Percentiles rank a stretch among this genome's conserved stretches.
Evolutionary conservation across 352 stramenopile genomes (phyloP).

Genomic region (Pythium plurisporium): DNA sequence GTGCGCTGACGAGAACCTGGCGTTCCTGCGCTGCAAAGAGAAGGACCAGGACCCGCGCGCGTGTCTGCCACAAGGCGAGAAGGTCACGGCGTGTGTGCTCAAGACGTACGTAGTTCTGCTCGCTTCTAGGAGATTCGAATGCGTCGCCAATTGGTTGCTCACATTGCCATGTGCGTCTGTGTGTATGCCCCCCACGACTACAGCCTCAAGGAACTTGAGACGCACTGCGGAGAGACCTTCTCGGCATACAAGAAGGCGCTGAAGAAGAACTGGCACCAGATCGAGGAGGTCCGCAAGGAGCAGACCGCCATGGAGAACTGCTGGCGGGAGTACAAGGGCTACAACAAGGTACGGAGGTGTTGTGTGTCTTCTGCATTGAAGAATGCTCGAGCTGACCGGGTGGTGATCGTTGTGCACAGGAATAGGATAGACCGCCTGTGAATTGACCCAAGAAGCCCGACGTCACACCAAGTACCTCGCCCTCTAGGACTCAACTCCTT

Average conservation of each 20-base stretch:
- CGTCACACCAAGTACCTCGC: conserved; percentile 1
- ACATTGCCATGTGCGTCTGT: neutral
- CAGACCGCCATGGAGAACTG: conserved; percentile 81
- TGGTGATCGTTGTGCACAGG: conserved; percentile 6
- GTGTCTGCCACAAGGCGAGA: conserved; percentile 82
- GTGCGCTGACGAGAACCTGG: conserved; percentile 79
- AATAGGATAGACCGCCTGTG: conserved; percentile 25
- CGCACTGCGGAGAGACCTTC: conserved; percentile 82
- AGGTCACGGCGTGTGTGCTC: conserved; percentile 83
- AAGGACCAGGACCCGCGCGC: conserved; percentile 72
- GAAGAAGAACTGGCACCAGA: conserved; percentile 87
- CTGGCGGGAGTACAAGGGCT: conserved; percentile 78
- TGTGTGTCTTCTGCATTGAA: neutral
- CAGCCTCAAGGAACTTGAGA: conserved; percentile 76
- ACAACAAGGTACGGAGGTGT: conserved; percentile 34
- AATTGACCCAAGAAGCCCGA: conserved; percentile 15
- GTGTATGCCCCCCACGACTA: neutral
- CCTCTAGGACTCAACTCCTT: neutral
- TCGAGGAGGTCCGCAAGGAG: conserved; percentile 82
- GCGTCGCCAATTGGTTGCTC: neutral
- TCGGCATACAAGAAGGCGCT: conserved; percentile 84
- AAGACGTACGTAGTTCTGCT: conserved; percentile 57
- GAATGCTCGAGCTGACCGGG: neutral
- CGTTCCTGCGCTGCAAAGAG: conserved; percentile 86
- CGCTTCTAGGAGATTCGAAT: neutral